Base-by-base conservation (phyloP, 331 rosid genomes). In the Stylosanthes scabra region DNA sequence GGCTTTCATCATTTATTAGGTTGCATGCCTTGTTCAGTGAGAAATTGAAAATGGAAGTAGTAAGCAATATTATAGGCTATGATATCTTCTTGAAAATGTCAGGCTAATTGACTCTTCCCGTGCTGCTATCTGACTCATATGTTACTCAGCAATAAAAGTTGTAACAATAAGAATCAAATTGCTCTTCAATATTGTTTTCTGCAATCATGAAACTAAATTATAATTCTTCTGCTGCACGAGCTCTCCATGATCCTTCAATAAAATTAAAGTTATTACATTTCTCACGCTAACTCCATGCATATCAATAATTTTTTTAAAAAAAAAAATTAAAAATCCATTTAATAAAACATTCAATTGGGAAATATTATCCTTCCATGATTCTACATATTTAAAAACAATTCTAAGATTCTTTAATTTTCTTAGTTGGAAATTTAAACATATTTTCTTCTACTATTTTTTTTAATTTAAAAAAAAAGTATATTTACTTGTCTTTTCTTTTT, bases 11-110 rank as follows among this genome's bases (percentile, higher is more conserved):
- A 71, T 59, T 59, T 47, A 66, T 14, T 49, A 59, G 57, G 57
- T 15, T 72, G 75, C 83, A 79, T 79, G 79, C 83, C 60, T 72
- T 72, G 54, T 72, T 66, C 65, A 50, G 59, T 72, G 16, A 11
- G 34, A 66, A 71, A 4, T 51, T 79, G 71, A 66, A 73, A 57
- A 31, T 12, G 39, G 74, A 28, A 63, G 54, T 46, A 56, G 44
- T 34, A 56, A 71, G 78, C 50, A 70, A 44, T 31, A 31, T 31
- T 31, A 31, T 10, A 31, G 27, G 63, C 14, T 64, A 78, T 56
- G 63, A 78, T 78, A n/a, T 78, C 78, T 71, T 55, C 78, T 71
- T 55, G 29, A 64, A 47, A 56, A 2, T 37, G 47, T 71, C 63
- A 63, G 27, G 82, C 77, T 46, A 37, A 68, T 68, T 50, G 13